Conservation (phyloP, 1,284 basidiomycete genomes). For the Ganoderma sp. region DNA sequence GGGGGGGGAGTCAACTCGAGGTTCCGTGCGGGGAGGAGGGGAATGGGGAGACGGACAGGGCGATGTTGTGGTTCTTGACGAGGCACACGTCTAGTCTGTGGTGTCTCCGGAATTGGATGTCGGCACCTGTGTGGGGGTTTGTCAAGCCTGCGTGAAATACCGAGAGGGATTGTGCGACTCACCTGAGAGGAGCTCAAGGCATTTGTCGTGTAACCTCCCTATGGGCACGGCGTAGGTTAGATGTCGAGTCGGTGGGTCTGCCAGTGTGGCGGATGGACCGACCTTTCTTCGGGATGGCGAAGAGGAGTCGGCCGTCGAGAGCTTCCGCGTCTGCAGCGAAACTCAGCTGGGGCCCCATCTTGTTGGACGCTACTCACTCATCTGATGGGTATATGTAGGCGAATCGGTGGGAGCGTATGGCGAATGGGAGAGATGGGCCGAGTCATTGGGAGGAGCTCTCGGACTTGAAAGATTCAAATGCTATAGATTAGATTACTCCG, state of each 20-base stretch:
- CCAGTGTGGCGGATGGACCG: constrained; percentile 18
- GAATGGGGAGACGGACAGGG: constrained; percentile 63
- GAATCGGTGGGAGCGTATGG: background rate
- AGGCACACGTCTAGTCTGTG: constrained; percentile 92
- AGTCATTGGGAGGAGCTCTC: constrained; percentile 19
- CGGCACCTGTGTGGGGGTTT: constrained; percentile 69
- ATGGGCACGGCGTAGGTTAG: constrained; percentile 9
- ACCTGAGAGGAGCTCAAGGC: constrained; percentile 85
- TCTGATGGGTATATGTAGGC: constrained; percentile 13
- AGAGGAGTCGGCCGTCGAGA: constrained; percentile 78
- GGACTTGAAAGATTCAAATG: constrained; percentile 14
- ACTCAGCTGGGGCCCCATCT: constrained; percentile 4
- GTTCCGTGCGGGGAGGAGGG: background rate
- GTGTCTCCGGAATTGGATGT: constrained; percentile 93
- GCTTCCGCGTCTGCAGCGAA: constrained; percentile 47
- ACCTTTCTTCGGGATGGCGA: constrained; percentile 99
- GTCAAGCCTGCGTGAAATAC: background rate
- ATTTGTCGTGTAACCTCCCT: constrained; percentile 95
- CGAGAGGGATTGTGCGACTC: constrained; percentile 30
- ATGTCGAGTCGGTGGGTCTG: background rate
- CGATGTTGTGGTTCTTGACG: constrained; percentile 92
- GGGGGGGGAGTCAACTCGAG: constrained; percentile 19
- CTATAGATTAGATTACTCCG: constrained; percentile 20
- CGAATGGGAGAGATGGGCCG: constrained; percentile 5
- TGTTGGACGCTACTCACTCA: constrained; percentile 21